phyloP scores from a whole-genome alignment of 768 basidiomycete genomes.

The Tricholoma matsutake region DNA sequence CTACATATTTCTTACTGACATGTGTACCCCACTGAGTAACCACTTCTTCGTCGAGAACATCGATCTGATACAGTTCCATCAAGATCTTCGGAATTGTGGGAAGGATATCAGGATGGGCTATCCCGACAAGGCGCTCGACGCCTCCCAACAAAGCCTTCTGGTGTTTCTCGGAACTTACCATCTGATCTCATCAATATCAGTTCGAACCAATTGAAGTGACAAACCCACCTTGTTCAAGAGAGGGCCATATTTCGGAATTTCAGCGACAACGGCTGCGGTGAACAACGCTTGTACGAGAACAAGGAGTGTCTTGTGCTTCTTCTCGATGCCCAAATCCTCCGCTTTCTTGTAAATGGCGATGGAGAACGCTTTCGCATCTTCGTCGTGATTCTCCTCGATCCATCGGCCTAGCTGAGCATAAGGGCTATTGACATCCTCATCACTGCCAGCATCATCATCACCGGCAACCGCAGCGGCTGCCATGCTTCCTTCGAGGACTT shows the following conservation, averaged over 20 bases:
- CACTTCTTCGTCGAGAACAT: slow-evolving; percentile 90
- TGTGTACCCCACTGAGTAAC: slow-evolving; percentile 93
- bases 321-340: slow-evolving; percentile 87
- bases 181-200: slow-evolving; percentile 38
- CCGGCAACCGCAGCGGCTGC: slow-evolving; percentile 50
- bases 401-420: slow-evolving; percentile 81
- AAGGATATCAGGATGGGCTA: slow-evolving; percentile 69
- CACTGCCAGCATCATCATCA: slow-evolving; percentile 80
- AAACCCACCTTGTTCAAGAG: slow-evolving; percentile 72
- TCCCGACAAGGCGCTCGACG: slow-evolving; percentile 80
- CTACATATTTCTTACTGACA: slow-evolving; percentile 94
- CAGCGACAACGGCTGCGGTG: slow-evolving; percentile 61
- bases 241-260: slow-evolving; percentile 62
- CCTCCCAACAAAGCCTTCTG: slow-evolving; percentile 95
- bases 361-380: slow-evolving; percentile 48
- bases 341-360: slow-evolving; percentile 84
- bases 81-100: slow-evolving; percentile 82
- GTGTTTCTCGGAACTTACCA: slow-evolving; percentile 91
- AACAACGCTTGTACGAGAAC: slow-evolving; percentile 85
- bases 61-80: slow-evolving; percentile 91
- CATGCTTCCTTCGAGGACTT: slow-evolving; percentile 60
- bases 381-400: slow-evolving; percentile 70
- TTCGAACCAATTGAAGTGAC: neutral
- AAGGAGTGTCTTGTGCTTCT: slow-evolving; percentile 88
- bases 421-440: slow-evolving; percentile 83